A percentile compares a stretch with the other conserved stretches of the same genome.
Evolutionary conservation across 306 rosid genomes (phyloP).

Genomic region (Nissolia schottii): DNA sequence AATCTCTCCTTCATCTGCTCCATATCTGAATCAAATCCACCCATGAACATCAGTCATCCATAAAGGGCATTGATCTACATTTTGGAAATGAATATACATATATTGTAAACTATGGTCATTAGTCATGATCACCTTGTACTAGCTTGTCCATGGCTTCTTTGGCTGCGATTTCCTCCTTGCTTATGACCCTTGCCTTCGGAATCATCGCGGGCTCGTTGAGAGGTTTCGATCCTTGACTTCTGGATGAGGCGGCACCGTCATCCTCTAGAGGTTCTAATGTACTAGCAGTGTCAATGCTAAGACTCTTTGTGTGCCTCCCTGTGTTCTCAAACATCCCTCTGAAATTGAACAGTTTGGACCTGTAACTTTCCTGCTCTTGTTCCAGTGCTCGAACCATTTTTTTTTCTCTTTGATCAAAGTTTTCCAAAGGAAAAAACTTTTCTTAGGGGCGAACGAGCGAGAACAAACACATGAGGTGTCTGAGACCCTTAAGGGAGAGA

Average conservation of each 20-base stretch:
- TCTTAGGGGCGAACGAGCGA: slow-evolving; percentile 24
- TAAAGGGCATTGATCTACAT: neutral
- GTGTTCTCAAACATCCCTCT: slow-evolving; percentile 33
- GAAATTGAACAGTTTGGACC: slow-evolving; percentile 36
- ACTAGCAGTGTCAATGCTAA: slow-evolving; percentile 44
- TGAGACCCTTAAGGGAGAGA: slow-evolving; percentile 22
- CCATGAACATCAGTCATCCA: neutral
- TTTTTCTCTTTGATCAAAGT: neutral
- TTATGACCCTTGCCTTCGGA: slow-evolving; percentile 27
- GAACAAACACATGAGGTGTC: slow-evolving; percentile 51
- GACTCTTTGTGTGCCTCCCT: slow-evolving; percentile 51
- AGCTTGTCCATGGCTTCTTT: slow-evolving; percentile 53
- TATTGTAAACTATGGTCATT: neutral
- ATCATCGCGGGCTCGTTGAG: slow-evolving; percentile 1
- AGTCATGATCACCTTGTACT: slow-evolving; percentile 45
- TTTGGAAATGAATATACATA: neutral
- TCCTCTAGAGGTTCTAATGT: slow-evolving; percentile 12
- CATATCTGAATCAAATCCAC: slow-evolving; percentile 59
- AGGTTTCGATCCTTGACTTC: slow-evolving; percentile 45
- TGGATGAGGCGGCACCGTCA: slow-evolving; percentile 33
- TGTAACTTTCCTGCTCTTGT: slow-evolving; percentile 41
- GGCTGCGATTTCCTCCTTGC: slow-evolving; percentile 41
- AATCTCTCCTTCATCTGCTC: slow-evolving; percentile 93
- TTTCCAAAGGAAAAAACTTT: slow-evolving; percentile 21
- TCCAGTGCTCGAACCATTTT: slow-evolving; percentile 47